Evolutionary conservation across 2,329 filamentous ascomycete genomes (phyloP).

Genomic region (Pyricularia grisea): DNA sequence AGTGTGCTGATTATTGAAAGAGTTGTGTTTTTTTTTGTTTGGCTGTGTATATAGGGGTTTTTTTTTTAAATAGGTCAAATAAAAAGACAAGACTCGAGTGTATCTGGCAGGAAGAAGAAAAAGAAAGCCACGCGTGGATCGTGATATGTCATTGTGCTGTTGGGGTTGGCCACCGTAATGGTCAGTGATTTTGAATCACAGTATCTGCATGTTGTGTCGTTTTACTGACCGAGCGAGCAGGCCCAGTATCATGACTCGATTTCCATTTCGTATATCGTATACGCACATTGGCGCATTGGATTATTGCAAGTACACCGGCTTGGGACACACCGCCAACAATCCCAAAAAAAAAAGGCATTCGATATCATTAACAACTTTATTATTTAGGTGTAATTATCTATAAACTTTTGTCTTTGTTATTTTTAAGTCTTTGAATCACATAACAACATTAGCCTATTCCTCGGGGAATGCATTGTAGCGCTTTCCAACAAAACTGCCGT

Average conservation of each 20-base stretch:
- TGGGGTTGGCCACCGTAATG: not conserved
- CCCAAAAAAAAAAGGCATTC: not conserved
- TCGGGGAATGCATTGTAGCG: not conserved
- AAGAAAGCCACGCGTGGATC: not conserved
- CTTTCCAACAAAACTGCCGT: not conserved
- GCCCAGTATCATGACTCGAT: not conserved
- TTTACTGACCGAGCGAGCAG: not conserved
- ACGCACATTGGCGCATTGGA: not conserved
- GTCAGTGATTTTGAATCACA: not conserved
- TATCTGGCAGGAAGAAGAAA: not conserved
- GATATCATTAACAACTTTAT: not conserved
- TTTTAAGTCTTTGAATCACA: not conserved
- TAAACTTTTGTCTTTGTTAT: not conserved
- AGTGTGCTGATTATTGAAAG: not conserved
- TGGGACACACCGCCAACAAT: not conserved
- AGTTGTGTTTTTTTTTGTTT: too few species aligned
- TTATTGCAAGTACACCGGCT: not conserved
- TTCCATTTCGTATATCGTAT: not conserved
- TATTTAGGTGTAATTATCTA: not conserved
- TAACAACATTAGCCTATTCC: not conserved
- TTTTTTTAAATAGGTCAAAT: not conserved
- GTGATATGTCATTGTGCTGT: not conserved
- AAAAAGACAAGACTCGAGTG: not conserved
- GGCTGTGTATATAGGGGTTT: not conserved
- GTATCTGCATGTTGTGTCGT: not conserved